A percentile compares a stretch with the other conserved stretches of the same genome.
Conservation (phyloP, 129 eudicot genomes). For the Heracleum sosnowskyi region DNA sequence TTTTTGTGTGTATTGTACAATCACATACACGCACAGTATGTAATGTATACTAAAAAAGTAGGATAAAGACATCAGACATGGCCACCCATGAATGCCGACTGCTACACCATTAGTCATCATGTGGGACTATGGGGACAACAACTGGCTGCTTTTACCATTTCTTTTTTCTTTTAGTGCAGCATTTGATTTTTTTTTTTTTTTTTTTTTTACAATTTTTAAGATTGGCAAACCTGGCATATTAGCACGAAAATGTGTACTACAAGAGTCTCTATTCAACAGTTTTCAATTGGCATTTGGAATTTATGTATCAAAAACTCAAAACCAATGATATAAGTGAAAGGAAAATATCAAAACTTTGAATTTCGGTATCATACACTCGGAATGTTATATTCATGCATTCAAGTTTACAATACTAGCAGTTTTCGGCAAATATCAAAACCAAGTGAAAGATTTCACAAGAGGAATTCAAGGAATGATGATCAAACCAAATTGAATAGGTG, state of each 20-base stretch:
- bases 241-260: too few species aligned
- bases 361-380: background rate
- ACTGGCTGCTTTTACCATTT: background rate
- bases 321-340: background rate
- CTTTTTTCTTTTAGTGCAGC: background rate
- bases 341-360: background rate
- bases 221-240: background rate
- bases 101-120: background rate
- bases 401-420: conserved; percentile 3
- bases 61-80: conserved; percentile 5
- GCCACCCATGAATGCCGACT: background rate
- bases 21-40: conserved; percentile 1
- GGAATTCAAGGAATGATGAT: background rate
- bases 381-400: conserved; percentile 4
- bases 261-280: background rate
- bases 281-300: background rate
- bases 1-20: conserved; percentile 3
- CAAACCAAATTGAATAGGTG: background rate
- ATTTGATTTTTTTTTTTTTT: background rate
- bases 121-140: background rate
- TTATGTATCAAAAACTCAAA: background rate
- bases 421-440: conserved; percentile 10
- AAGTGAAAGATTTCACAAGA: conserved; percentile 1
- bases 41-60: background rate
- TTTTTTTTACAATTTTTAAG: too few species aligned